phyloP scores from a whole-genome alignment of 257 asterid genomes.

The Vinca minor region DNA sequence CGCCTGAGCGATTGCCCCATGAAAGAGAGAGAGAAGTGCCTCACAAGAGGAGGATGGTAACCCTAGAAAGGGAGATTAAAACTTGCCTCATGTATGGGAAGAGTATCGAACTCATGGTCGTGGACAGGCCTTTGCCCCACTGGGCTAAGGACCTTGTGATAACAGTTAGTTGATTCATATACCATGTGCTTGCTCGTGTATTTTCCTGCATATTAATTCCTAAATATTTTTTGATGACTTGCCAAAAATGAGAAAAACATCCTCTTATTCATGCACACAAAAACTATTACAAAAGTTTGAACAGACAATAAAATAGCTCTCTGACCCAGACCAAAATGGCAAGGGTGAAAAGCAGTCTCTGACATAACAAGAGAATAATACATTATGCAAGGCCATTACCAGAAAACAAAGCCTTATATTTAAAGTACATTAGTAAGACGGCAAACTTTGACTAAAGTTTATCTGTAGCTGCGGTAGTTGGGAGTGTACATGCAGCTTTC shows the following conservation, averaged over 20 bases:
- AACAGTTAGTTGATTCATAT: neutral
- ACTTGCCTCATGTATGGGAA: no score
- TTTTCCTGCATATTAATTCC: neutral
- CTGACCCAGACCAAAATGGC: no score
- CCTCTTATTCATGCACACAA: neutral
- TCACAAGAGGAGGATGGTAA: no score
- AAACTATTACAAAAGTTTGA: neutral
- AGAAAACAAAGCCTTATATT: no score
- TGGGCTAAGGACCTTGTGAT: no score
- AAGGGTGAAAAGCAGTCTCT: neutral
- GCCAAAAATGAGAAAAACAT: neutral
- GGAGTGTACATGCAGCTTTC: constrained; percentile 98
- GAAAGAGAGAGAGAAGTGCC: no score
- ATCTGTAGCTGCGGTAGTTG: constrained; percentile 60
- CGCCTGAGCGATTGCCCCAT: no score
- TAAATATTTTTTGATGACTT: no score
- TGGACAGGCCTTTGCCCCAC: no score
- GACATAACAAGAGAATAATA: no score
- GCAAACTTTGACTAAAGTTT: neutral
- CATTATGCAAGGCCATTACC: neutral
- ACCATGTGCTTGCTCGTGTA: neutral
- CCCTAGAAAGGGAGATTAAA: no score
- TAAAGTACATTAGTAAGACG: neutral
- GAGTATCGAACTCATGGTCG: no score
- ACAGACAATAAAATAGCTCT: neutral